Conservation (phyloP, 805 yeast species). For the Candida andamanensis region DNA sequence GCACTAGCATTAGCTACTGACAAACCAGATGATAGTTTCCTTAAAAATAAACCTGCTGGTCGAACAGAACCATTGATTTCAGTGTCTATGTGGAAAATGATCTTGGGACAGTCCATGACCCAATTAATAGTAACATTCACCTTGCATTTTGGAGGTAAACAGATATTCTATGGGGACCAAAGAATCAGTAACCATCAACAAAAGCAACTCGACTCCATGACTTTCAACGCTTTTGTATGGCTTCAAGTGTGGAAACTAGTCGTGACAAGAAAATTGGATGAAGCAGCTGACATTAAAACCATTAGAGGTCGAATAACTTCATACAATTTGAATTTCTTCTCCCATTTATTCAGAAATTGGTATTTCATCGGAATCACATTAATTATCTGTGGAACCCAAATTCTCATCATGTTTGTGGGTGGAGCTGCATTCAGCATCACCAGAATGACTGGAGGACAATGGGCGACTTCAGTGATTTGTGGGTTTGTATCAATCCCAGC, state of each 20-base stretch:
- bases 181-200: conserved; percentile 39
- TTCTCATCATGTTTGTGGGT: conserved; percentile 92
- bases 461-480: conserved; percentile 83
- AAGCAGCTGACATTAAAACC: conserved; percentile 61
- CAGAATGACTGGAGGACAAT: conserved; percentile 76
- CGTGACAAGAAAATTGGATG: conserved; percentile 87
- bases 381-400: conserved; percentile 79
- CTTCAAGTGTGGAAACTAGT: conserved; percentile 91
- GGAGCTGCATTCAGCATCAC: conserved; percentile 89
- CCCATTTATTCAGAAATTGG: conserved; percentile 75
- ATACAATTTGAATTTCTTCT: conserved; percentile 75
- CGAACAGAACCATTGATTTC: conserved; percentile 75
- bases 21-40: conserved; percentile 79
- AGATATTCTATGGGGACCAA: conserved; percentile 41
- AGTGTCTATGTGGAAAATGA: conserved; percentile 98
- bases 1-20: conserved; percentile 97
- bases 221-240: conserved; percentile 97
- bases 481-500: conserved; percentile 79
- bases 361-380: conserved; percentile 70
- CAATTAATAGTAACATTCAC: conserved; percentile 79
- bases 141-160: conserved; percentile 72
- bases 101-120: conserved; percentile 73
- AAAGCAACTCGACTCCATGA: conserved; percentile 71
- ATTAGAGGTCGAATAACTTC: conserved; percentile 55
- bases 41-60: conserved; percentile 81